Conservation (phyloP, 768 basidiomycete genomes). For the Suillus clintonianus region DNA sequence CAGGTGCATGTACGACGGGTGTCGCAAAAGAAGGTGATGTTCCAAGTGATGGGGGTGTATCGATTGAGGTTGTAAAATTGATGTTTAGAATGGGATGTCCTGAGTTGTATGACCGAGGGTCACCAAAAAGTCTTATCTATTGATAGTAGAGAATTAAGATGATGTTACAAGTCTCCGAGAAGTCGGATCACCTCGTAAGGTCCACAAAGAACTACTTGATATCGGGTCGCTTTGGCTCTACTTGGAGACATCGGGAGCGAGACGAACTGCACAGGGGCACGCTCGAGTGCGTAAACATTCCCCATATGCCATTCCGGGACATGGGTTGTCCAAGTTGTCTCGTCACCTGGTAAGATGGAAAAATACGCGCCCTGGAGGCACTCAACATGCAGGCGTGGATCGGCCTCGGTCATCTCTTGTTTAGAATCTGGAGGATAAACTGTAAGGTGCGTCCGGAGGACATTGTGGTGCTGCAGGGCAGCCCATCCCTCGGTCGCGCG, state of each 20-base stretch:
- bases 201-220: slow-evolving; percentile 74
- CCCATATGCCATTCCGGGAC: slow-evolving; percentile 74
- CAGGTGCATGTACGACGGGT: slow-evolving; percentile 42
- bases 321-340: slow-evolving; percentile 18
- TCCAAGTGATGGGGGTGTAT: slow-evolving; percentile 19
- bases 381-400: slow-evolving; percentile 57
- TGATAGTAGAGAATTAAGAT: slow-evolving; percentile 3
- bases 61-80: slow-evolving; percentile 47
- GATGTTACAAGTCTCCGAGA: neutral
- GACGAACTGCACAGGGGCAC: slow-evolving; percentile 49
- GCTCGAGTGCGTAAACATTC: slow-evolving; percentile 77
- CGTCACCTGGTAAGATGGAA: slow-evolving; percentile 53
- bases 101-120: slow-evolving; percentile 48
- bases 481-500: slow-evolving; percentile 87
- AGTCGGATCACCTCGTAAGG: slow-evolving; percentile 69
- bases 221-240: slow-evolving; percentile 44
- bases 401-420: neutral
- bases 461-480: slow-evolving; percentile 75
- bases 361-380: slow-evolving; percentile 78
- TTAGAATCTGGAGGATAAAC: slow-evolving; percentile 46
- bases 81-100: slow-evolving; percentile 59
- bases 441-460: slow-evolving; percentile 66
- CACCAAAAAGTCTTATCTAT: slow-evolving; percentile 84
- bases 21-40: neutral
- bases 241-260: slow-evolving; percentile 48